Evolutionary conservation across 1,284 basidiomycete species (phyloP), one percentile per base, ranked within the genome.

Genomic region (Melampsora abietis-canadensis): DNA sequence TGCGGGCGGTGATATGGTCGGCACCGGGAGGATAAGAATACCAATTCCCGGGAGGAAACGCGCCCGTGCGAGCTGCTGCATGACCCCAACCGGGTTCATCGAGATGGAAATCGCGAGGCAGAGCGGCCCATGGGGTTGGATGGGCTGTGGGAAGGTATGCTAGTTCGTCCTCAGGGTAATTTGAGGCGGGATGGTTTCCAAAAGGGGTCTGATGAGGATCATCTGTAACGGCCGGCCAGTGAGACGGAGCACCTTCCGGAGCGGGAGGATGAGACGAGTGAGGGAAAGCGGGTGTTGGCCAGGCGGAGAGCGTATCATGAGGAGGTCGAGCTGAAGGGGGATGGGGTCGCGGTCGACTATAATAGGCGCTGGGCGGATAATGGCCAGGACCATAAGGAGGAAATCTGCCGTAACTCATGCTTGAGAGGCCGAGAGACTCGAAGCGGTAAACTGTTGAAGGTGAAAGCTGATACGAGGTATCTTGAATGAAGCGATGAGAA

Each of bases 61-160:
- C 27, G 34, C 31, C 24, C n/a, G 60, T 8, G 15, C 60, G n/a
- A 7, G 60, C 60, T 6, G 60, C 27, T 24, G 30, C 34, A 15
- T 30, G 60, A 62, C 60, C 60, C 60, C 60, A 62, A 12, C 60
- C 60, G 6, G 27, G 60, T 31, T 62, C 60, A 40, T 65, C 63
- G 14, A 65, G n/a, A 8, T 65, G 63, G 40, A 65, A 46, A 12
- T 65, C 63, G n/a, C 40, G 31, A 44, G 63, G 63, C 10, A 65
- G 21, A 21, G 17, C 21, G 21, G 34, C 31, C 31, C 40, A 65
- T n/a, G 63, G 63, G 0, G 40, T 65, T 65, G 31, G 63, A 10
- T 24, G 63, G 19, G 51, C 51, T 57, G 51, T 21, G n/a, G 51
- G 51, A 21, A 57, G n/a, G 27, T 21, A 57, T 19, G 60, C 24